Percentiles rank a stretch among this genome's conserved stretches.
Evolutionary conservation across 2,329 filamentous ascomycete genomes (phyloP).

Genomic region (Fusarium sp.): DNA sequence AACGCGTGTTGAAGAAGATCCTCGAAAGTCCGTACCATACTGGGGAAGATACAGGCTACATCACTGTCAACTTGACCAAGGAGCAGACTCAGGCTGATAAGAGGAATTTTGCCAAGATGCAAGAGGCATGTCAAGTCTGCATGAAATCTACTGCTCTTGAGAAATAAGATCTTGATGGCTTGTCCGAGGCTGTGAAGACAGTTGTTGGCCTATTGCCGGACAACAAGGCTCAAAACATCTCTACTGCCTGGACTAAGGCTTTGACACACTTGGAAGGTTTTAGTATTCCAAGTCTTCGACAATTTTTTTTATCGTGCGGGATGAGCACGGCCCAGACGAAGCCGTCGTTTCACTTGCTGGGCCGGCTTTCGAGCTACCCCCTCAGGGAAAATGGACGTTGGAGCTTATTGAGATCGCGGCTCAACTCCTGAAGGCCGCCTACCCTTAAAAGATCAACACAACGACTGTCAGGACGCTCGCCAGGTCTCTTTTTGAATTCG

Average conservation of each 20-base stretch:
- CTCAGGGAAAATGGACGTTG: too few relatives aligned
- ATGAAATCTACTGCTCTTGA: slow-evolving; percentile 71
- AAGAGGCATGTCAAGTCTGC: slow-evolving; percentile 74
- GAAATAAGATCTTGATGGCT: slow-evolving; percentile 66
- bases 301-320: neutral
- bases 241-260: slow-evolving; percentile 11
- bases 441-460: slow-evolving; percentile 20
- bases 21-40: too few relatives aligned
- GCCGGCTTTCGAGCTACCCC: neutral
- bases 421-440: slow-evolving; percentile 18
- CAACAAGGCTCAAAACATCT: neutral
- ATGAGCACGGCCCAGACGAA: slow-evolving; percentile 13
- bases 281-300: slow-evolving; percentile 26
- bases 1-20: too few relatives aligned
- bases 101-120: slow-evolving; percentile 75
- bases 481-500: neutral
- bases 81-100: slow-evolving; percentile 63
- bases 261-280: slow-evolving; percentile 29
- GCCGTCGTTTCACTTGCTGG: neutral
- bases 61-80: slow-evolving; percentile 34
- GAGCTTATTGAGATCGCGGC: slow-evolving; percentile 16
- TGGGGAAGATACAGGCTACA: too few relatives aligned
- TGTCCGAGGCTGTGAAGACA: slow-evolving; percentile 67
- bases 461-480: neutral
- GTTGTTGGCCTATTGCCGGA: slow-evolving; percentile 26